phyloP scores from a whole-genome alignment of 2,329 filamentous ascomycete species.

The Daldinia sp. region DNA sequence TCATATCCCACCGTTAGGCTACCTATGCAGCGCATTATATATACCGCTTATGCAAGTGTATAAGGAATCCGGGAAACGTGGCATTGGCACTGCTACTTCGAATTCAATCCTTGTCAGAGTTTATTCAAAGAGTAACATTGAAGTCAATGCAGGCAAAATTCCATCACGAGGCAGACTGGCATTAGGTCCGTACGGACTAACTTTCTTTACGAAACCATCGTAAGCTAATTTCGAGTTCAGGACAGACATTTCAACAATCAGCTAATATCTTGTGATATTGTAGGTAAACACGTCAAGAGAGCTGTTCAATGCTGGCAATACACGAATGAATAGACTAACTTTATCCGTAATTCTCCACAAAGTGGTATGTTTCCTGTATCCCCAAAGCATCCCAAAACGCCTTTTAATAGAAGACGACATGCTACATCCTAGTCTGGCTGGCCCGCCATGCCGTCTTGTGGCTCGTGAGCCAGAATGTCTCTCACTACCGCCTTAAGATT shows the following conservation, averaged over 20 bases:
- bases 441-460: conserved; percentile 26
- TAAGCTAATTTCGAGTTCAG: conserved; percentile 22
- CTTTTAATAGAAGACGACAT: conserved; percentile 25
- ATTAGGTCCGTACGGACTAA: conserved; percentile 4
- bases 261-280: not conserved
- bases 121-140: conserved; percentile 25
- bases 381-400: conserved; percentile 19
- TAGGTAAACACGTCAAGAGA: not conserved
- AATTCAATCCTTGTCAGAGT: conserved; percentile 26
- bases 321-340: conserved; percentile 8
- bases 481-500: conserved; percentile 35
- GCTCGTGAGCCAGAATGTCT: conserved; percentile 21
- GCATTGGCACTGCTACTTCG: conserved; percentile 20
- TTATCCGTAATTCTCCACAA: conserved; percentile 10
- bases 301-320: not conserved
- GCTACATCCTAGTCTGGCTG: conserved; percentile 15
- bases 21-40: not conserved
- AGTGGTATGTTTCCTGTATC: conserved; percentile 17
- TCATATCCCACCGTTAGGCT: conserved; percentile 1
- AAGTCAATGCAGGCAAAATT: conserved; percentile 28
- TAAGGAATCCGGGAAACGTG: conserved; percentile 22
- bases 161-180: conserved; percentile 33
- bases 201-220: conserved; percentile 14
- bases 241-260: not conserved
- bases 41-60: not conserved